These are phyloP conservation scores for Yamadazyma dendronema DNA, from an alignment of 1,139 yeast species.

Conservation along the genomic window DNA sequence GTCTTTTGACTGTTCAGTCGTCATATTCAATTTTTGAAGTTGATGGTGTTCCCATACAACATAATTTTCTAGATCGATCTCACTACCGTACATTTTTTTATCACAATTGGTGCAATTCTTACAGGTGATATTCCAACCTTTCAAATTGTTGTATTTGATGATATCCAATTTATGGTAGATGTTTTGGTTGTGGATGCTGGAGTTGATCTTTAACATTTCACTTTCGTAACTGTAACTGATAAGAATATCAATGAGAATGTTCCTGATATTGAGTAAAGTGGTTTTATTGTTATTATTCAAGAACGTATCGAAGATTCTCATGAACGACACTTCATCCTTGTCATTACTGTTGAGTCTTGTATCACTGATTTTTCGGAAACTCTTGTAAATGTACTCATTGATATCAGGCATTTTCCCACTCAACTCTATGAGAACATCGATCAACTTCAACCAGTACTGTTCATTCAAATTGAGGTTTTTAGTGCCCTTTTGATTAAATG, in stretches of 20 bases:
- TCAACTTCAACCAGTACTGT: conserved; percentile 37
- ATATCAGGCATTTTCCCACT: conserved; percentile 16
- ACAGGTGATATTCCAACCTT: conserved; percentile 61
- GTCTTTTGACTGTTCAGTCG: background rate
- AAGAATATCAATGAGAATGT: conserved; percentile 60
- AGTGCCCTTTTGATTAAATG: background rate
- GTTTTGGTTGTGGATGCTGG: conserved; percentile 53
- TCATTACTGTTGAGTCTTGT: conserved; percentile 29
- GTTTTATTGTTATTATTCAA: conserved; percentile 38
- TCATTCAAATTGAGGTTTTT: conserved; percentile 26
- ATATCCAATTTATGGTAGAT: conserved; percentile 44
- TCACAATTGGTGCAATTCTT: conserved; percentile 73
- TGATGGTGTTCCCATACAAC: conserved; percentile 50
- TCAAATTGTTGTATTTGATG: conserved; percentile 36
- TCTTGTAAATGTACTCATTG: conserved; percentile 48
- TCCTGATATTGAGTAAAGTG: conserved; percentile 56
- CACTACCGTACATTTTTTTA: conserved; percentile 56
- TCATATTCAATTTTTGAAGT: conserved; percentile 11
- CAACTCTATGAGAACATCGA: conserved; percentile 27
- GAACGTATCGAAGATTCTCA: conserved; percentile 50
- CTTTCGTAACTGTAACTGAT: conserved; percentile 65
- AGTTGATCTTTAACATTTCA: conserved; percentile 52
- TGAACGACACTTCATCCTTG: conserved; percentile 38
- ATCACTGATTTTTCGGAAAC: conserved; percentile 51
- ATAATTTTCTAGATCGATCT: conserved; percentile 40